Base-by-base conservation (phyloP, 208 protist genomes). In the Trypanosoma platydactyli region DNA sequence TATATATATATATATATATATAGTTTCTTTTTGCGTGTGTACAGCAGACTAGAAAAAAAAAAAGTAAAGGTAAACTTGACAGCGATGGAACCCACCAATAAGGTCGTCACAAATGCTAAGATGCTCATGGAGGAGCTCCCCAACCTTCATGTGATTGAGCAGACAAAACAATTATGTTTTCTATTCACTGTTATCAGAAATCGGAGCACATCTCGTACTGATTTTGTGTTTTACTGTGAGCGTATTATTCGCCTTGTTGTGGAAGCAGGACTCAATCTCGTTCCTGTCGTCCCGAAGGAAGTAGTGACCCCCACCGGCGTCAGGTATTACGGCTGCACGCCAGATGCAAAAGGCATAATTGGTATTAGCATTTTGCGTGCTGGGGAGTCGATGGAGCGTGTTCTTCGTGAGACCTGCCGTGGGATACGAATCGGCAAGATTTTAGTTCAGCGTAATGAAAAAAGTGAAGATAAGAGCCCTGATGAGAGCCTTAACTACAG, bases 341-440 rank as follows among this genome's bases (percentile, higher is more conserved):
- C 95, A 5, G 79, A 83, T 40, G 55, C 60, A 49, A 58, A 66
- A 49, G 92, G 95, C 62, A 89, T 99, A 29, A 98, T 98, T 52
- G 98, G 96, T 45, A 97, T 99, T 6, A 96, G 87, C 58, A 98
- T 99, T 73, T 81, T 99, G 51, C 91, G 98, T 50, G 97, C 97
- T 18, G 98, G 98, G 40, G 97, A 98, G 80, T 95, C 90, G 41
- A 99, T 99, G 97, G 97, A 99, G 77, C 82, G 76, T 29, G 91
- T 86, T 45, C 69, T 99, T 41, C 89, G 95, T 24, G 94, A 95
- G 29, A 97, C 95, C 52, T 98, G 94, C 81, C 92, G 91, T n/a
- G 86, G 85, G 48, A 83, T 99, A 9, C 90, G 95, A 46, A 99
- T 99, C 54, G 98, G 98, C 56, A 99, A 99, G 77, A 99, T 99